A percentile compares a stretch with the other conserved stretches of the same genome.
Evolutionary conservation across 192 early-diverging fungal genomes (phyloP).

Genomic region (Endogone sp.): DNA sequence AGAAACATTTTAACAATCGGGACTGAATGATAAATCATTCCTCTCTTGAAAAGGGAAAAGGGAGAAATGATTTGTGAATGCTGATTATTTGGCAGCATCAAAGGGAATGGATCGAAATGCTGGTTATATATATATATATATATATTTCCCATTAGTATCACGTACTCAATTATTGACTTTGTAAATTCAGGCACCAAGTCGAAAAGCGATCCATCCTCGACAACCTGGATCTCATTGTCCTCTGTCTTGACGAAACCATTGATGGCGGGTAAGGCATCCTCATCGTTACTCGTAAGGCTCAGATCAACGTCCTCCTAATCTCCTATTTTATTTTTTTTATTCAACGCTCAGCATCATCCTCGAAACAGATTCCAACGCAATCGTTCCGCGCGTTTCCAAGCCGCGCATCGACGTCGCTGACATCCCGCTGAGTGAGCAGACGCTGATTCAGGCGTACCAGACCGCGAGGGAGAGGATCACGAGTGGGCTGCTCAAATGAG

Average conservation of each 20-base stretch:
- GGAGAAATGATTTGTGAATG: no score
- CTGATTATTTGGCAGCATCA: no score
- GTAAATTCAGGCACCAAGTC: slow-evolving; percentile 67
- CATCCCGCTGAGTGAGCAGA: slow-evolving; percentile 74
- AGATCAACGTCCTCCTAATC: background rate
- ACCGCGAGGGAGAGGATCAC: slow-evolving; percentile 73
- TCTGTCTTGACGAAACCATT: slow-evolving; percentile 91
- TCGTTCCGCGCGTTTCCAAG: slow-evolving; percentile 74
- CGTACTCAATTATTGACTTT: no score
- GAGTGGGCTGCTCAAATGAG: slow-evolving; percentile 57
- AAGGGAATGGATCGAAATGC: background rate
- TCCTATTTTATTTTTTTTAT: background rate
- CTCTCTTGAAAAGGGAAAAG: no score
- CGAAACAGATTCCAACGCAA: slow-evolving; percentile 72
- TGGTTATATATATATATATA: background rate
- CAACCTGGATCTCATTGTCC: slow-evolving; percentile 86
- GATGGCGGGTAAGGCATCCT: slow-evolving; percentile 89
- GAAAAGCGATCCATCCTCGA: slow-evolving; percentile 89
- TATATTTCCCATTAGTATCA: background rate
- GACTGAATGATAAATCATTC: no score
- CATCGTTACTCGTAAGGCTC: no score
- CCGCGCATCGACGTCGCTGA: slow-evolving; percentile 67
- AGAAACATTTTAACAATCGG: no score
- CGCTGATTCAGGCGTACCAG: slow-evolving; percentile 70
- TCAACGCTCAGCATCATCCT: slow-evolving; percentile 53